phyloP scores from a whole-genome alignment of 148 eudicot genomes.

The Rhododendron griersonianum region DNA sequence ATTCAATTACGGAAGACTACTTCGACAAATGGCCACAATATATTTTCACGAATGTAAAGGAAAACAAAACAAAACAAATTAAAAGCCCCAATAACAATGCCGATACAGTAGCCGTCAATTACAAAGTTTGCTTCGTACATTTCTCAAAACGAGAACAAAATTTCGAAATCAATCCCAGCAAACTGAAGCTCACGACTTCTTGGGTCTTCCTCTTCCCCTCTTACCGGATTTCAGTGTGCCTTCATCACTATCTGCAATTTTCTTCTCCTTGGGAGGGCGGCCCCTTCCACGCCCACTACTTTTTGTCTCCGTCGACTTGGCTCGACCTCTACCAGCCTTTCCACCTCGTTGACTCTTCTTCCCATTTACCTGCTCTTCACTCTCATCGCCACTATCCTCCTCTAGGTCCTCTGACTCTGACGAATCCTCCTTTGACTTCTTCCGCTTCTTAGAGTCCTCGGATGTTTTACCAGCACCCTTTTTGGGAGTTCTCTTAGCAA shows the following conservation, averaged over 20 bases:
- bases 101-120: background rate
- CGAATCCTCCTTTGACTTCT: slow-evolving; percentile 53
- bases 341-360: slow-evolving; percentile 51
- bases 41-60: background rate
- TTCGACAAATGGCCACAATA: background rate
- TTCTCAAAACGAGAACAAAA: slow-evolving; percentile 14
- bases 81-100: background rate
- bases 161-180: background rate
- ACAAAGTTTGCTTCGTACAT: background rate
- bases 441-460: slow-evolving; percentile 64
- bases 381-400: slow-evolving; percentile 41
- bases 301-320: slow-evolving; percentile 18
- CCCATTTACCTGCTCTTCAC: slow-evolving; percentile 59
- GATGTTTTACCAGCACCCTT: slow-evolving; percentile 33
- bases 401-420: slow-evolving; percentile 72
- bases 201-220: slow-evolving; percentile 88
- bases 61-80: background rate
- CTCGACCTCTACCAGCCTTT: slow-evolving; percentile 69
- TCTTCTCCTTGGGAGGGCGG: slow-evolving; percentile 45
- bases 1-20: background rate
- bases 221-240: slow-evolving; percentile 31
- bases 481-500: slow-evolving; percentile 43
- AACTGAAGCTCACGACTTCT: slow-evolving; percentile 34
- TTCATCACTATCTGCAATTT: slow-evolving; percentile 20
- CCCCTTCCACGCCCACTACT: slow-evolving; percentile 52